A percentile compares a stretch with the other conserved stretches of the same genome.
Conservation (phyloP, 164 flowering plant genomes). For the Liquidambar formosana region DNA sequence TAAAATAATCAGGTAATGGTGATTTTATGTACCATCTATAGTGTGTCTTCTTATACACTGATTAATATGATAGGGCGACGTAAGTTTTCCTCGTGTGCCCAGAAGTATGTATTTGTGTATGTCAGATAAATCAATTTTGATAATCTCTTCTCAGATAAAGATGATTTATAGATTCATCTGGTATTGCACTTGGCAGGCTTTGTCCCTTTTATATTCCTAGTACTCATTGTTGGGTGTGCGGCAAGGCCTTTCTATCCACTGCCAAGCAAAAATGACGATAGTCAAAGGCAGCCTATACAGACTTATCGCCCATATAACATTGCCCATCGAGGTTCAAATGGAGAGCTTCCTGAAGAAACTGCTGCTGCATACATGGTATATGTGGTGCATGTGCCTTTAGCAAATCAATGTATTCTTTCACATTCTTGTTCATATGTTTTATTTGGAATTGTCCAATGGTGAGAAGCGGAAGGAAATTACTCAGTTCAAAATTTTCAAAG, state of each 20-base stretch:
- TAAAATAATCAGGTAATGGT: too few species aligned
- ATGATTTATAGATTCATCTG: not conserved
- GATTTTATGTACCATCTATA: too few species aligned
- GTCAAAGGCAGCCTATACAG: conserved; percentile 49
- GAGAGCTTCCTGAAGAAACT: conserved; percentile 80
- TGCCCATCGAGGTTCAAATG: conserved; percentile 80
- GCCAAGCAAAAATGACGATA: conserved; percentile 42
- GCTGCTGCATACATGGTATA: conserved; percentile 68
- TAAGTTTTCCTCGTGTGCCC: not conserved
- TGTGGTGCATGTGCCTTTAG: too few species aligned
- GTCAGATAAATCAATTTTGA: not conserved
- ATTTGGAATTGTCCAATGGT: too few species aligned
- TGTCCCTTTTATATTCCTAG: conserved; percentile 35
- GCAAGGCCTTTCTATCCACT: conserved; percentile 66
- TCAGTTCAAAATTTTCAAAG: too few species aligned
- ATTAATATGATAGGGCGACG: not conserved
- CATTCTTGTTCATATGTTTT: too few species aligned
- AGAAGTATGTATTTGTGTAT: not conserved
- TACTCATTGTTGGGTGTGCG: conserved; percentile 35
- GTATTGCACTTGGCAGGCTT: conserved; percentile 39
- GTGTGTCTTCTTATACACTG: too few species aligned
- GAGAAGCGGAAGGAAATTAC: too few species aligned
- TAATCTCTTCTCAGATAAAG: not conserved
- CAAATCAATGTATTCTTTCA: too few species aligned
- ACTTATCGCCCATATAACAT: conserved; percentile 67